phyloP scores from a whole-genome alignment of 371 early-diverging fungal species.

The Rhizopus arrhizus region DNA sequence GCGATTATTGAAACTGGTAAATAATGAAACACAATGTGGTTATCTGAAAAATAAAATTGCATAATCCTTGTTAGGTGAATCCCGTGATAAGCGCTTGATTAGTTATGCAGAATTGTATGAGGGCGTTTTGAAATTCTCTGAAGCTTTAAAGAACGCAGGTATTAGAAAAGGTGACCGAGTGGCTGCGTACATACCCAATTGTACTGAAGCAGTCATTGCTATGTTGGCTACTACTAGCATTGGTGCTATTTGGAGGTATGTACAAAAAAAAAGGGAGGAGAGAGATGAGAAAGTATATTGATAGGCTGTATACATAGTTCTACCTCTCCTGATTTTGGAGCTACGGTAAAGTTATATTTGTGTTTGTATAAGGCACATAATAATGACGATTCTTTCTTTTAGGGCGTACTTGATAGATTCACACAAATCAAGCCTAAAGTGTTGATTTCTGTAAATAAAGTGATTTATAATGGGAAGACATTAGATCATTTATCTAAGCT shows the following conservation, averaged over 20 bases:
- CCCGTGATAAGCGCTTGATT: constrained; percentile 48
- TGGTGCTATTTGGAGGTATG: constrained; percentile 94
- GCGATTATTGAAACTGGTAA: constrained; percentile 79
- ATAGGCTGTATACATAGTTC: constrained; percentile 39
- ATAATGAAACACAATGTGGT: neutral
- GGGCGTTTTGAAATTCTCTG: constrained; percentile 72
- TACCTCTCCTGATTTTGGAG: constrained; percentile 95
- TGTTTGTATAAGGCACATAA: constrained; percentile 9
- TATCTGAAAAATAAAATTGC: neutral
- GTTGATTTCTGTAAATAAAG: constrained; percentile 87
- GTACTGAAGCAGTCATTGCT: constrained; percentile 80
- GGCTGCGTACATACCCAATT: constrained; percentile 93
- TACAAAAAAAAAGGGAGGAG: constrained; percentile 1
- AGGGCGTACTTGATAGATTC: constrained; percentile 95
- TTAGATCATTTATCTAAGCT: constrained; percentile 84
- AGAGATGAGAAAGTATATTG: neutral
- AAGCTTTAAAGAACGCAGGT: constrained; percentile 73
- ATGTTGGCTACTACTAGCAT: constrained; percentile 93
- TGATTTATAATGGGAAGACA: constrained; percentile 86
- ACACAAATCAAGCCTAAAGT: constrained; percentile 93
- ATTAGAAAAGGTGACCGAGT: constrained; percentile 88
- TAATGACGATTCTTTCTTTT: neutral
- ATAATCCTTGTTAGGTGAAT: constrained; percentile 37
- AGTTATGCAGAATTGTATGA: constrained; percentile 81
- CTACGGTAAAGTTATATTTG: constrained; percentile 52